Evolutionary conservation across 768 basidiomycete species (phyloP), one percentile per base, ranked within the genome.

Genomic region (Agaricus subrufescens): DNA sequence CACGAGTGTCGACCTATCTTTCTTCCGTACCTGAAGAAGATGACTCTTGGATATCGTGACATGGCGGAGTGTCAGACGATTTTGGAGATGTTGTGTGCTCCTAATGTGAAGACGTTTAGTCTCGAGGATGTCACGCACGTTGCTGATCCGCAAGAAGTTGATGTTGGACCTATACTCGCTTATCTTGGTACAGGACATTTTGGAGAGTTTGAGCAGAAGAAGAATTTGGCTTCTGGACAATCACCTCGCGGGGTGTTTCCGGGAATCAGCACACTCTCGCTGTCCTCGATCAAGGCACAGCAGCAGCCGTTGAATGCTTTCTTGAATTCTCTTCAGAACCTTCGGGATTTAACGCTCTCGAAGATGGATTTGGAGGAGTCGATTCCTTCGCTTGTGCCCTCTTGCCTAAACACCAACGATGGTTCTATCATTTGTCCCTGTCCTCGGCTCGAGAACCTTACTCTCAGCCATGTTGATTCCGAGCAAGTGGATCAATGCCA

Each of bases 91-190:
- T 51, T 83, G 31, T 63, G 75, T 52, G 76, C 78, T 15, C 74
- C 76, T 2, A 66, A 66, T 57, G 63, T 76, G 12, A 62, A 56
- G 47, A 60, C 58, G 4, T 66, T 86, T 27, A 62, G 63, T 1
- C 63, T 86, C 4, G 75, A 78, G 55, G 79, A 84, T 58, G 71
- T 72, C 8, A 74, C 69, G 3, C 72, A 79, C 58, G 72, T 75
- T 15, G 72, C 67, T 26, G 72, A 71, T 51, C 66, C 70, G 14
- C 69, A 70, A n/a, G 72, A 71, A 8, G 63, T 75, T 46, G 75
- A 82, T 56, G 75, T 71, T 1, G 66, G 69, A 26, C 66, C 65
- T 49, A 62, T 83, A 25, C 64, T 76, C 19, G 62, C 65, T 47
- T 75, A 72, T 64, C 60, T 72, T 39, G 74, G 67, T 1, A 71